Evolutionary conservation across 306 rosid genomes (phyloP).

Genomic region (Glycine latifolia): DNA sequence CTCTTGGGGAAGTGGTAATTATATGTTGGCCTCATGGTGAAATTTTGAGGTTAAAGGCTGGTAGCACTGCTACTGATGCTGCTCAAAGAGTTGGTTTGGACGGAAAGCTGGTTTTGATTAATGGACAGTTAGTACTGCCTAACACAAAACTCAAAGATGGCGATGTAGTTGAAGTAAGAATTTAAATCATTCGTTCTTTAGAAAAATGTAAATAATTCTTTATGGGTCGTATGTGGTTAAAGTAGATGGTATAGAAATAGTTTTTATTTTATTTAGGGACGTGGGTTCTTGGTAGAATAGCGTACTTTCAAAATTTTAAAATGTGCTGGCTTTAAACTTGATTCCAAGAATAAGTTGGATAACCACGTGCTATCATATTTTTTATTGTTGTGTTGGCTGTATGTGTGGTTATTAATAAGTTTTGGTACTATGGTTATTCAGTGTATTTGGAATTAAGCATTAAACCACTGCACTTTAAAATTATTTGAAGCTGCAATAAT

Average conservation of each 20-base stretch:
- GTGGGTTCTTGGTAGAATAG: constrained; percentile 11
- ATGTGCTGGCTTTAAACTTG: constrained; percentile 16
- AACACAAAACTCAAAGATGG: constrained; percentile 88
- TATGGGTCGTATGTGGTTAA: constrained; percentile 15
- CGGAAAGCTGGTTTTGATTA: constrained; percentile 83
- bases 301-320: not conserved
- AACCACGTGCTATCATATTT: constrained; percentile 6
- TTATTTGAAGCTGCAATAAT: not conserved
- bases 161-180: constrained; percentile 89
- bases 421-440: not conserved
- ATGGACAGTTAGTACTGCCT: constrained; percentile 83
- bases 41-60: constrained; percentile 79
- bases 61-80: constrained; percentile 97
- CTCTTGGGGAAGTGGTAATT: constrained; percentile 85
- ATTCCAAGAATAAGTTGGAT: constrained; percentile 36
- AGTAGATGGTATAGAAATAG: constrained; percentile 32
- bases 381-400: not conserved
- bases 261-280: not conserved
- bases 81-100: constrained; percentile 90
- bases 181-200: constrained; percentile 44
- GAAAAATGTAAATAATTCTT: constrained; percentile 53
- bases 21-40: constrained; percentile 91
- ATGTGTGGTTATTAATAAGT: constrained; percentile 8
- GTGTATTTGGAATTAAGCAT: constrained; percentile 1
- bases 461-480: constrained; percentile 9